Percentiles rank a stretch among this genome's conserved stretches.
Conservation (phyloP, 2,329 filamentous ascomycete genomes). For the Fusarium floridanum region DNA sequence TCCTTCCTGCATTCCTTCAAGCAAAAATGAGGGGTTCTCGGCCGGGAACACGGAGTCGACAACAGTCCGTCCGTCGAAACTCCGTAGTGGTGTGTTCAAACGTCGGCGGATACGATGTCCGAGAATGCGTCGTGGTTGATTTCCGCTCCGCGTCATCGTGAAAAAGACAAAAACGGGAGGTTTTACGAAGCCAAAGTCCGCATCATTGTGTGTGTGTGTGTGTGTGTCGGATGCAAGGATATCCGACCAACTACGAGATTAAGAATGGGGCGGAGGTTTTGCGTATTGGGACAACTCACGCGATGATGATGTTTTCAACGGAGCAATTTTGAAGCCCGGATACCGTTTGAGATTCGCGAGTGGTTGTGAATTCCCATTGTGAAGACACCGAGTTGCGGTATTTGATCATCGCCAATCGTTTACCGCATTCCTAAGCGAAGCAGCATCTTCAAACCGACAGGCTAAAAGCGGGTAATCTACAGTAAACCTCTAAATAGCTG, state of each 20-base stretch:
- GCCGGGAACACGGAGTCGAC: constrained; percentile 24
- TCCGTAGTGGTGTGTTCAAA: constrained; percentile 8
- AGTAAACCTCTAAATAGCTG: background rate
- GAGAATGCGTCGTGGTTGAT: background rate
- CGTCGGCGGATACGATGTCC: background rate
- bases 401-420: background rate
- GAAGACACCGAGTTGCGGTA: background rate
- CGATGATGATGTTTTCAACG: background rate
- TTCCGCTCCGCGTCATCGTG: constrained; percentile 1
- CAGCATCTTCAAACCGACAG: background rate
- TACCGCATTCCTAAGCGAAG: background rate
- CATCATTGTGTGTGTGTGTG: background rate
- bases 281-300: background rate
- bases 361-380: background rate
- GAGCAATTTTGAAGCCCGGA: background rate
- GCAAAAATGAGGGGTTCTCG: constrained; percentile 20
- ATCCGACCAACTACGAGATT: background rate
- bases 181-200: too few species aligned
- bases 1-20: background rate
- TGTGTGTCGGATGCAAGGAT: background rate
- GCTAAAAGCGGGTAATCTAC: constrained; percentile 3
- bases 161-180: background rate
- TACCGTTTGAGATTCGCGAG: background rate
- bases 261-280: background rate
- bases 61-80: constrained; percentile 12